These are phyloP conservation scores for Candida chauliodis DNA, from an alignment of 805 yeast species.

Conservation along the genomic window DNA sequence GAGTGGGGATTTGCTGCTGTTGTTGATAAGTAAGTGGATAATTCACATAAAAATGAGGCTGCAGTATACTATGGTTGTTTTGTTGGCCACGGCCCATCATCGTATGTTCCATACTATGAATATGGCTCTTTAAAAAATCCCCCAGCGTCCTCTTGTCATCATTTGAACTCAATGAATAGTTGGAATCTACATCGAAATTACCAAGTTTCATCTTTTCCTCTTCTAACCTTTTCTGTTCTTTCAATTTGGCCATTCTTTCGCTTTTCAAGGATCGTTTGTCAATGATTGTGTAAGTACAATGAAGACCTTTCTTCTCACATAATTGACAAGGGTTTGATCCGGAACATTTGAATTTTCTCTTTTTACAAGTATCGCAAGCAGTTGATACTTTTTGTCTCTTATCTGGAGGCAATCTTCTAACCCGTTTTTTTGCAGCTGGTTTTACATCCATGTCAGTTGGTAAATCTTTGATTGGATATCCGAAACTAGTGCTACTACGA, in stretches of 20 bases:
- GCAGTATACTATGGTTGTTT: not conserved
- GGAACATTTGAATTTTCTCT: conserved; percentile 16
- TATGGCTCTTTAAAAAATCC: not conserved
- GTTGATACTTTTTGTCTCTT: conserved; percentile 23
- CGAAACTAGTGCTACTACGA: too few relatives aligned
- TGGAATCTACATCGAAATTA: not conserved
- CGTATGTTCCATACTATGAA: too few relatives aligned
- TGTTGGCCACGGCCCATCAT: too few relatives aligned
- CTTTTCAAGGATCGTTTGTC: conserved; percentile 21
- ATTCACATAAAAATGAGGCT: not conserved
- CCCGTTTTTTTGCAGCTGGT: conserved; percentile 8
- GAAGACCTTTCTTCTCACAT: conserved; percentile 17
- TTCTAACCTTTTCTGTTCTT: not conserved
- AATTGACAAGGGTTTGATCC: conserved; percentile 20
- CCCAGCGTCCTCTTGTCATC: not conserved
- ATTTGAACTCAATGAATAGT: not conserved
- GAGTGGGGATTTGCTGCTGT: not conserved
- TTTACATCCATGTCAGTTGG: not conserved
- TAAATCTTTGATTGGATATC: not conserved
- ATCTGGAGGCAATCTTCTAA: conserved; percentile 16
- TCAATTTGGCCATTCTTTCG: conserved; percentile 16
- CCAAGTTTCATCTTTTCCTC: not conserved
- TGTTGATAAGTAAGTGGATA: not conserved
- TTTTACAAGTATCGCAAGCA: conserved; percentile 24
- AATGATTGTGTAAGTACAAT: conserved; percentile 20